Evolutionary conservation across 805 yeast species (phyloP), one percentile per base, ranked within the genome.

Genomic region (Myxozyma monticola): DNA sequence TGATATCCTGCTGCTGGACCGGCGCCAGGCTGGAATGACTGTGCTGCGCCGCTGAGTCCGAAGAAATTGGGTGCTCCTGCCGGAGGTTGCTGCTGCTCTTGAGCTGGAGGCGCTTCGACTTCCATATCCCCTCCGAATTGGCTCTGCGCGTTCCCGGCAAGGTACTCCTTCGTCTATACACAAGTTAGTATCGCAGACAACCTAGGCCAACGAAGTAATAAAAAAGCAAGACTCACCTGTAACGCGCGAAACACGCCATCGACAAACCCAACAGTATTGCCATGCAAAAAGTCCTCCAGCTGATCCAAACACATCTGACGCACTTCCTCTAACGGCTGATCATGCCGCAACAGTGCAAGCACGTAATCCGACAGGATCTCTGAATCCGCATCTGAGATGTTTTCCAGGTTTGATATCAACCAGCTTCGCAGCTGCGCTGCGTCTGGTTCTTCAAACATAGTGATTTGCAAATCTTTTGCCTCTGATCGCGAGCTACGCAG

Each of bases 351-450:
- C 29, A 76, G 60, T 1, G 77, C 76, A 24, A 73, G 33, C 17
- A 75, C 72, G 56, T 74, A 76, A 40, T 76, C 79, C 0, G 74
- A 65, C 48, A 76, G 59, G 22, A 73, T 75, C 10, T 66, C 69
- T 3, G 73, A 62, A 37, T 74, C 77, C 2, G 75, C 74, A 20
- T 74, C 78, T n/a, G 64, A 44, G 9, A 42, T 45, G 14, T 49
- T 47, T 2, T 48, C 45, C 10, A 64, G 53, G 24, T 61, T 57
- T 21, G 45, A 42, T 22, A 60, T 42, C n/a, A 69, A 47, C 71
- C 70, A 68, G 1, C 59, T 59, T 48, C 61, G 66, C 21, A 67
- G 28, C n/a, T 14, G 22, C 10, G 29, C 31, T 14, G 45, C 35
- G n/a, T 33, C 25, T 17, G 48, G 8, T 43, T 47, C 56, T 22